Conservation (phyloP, 1,139 yeast genomes). For the Taphrina betulina region DNA sequence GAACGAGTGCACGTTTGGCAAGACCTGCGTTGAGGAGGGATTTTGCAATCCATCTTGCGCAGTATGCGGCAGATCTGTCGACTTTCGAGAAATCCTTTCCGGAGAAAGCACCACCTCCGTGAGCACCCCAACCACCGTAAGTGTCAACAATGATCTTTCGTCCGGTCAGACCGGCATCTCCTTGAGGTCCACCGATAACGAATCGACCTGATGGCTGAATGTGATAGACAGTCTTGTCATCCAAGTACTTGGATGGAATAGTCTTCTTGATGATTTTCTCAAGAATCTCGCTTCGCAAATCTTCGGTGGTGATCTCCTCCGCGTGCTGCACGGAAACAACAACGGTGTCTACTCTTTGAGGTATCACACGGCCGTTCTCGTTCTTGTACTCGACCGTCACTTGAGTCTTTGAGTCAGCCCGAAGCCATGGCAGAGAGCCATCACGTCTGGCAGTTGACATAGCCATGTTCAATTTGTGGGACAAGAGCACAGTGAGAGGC, state of each 20-base stretch:
- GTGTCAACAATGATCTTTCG: constrained; percentile 99
- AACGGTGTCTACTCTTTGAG: constrained; percentile 94
- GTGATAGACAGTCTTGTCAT: constrained; percentile 94
- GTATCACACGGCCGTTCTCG: constrained; percentile 92
- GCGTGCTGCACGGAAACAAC: constrained; percentile 98
- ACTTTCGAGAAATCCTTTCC: constrained; percentile 99
- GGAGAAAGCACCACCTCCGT: constrained; percentile 99
- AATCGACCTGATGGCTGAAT: constrained; percentile 99
- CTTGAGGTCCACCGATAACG: constrained; percentile 99
- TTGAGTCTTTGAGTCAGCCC: constrained; percentile 99
- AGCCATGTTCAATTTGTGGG: constrained; percentile 95
- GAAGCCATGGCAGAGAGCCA: constrained; percentile 90
- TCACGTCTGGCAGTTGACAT: constrained; percentile 97
- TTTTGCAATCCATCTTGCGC: constrained; percentile 99
- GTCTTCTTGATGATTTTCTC: constrained; percentile 86
- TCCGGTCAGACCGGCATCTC: constrained; percentile 99
- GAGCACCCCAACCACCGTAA: constrained; percentile 99
- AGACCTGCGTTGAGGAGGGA: constrained; percentile 91
- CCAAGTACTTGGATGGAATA: constrained; percentile 84
- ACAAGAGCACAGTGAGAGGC: constrained; percentile 89
- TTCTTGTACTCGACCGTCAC: constrained; percentile 95
- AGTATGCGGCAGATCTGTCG: constrained; percentile 99
- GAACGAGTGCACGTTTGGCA: constrained; percentile 96
- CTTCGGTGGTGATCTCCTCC: constrained; percentile 90
- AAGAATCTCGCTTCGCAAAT: constrained; percentile 72